A percentile compares a stretch with the other conserved stretches of the same genome.
phyloP scores from a whole-genome alignment of 2,329 filamentous ascomycete species.

The Penicillium concentricum region DNA sequence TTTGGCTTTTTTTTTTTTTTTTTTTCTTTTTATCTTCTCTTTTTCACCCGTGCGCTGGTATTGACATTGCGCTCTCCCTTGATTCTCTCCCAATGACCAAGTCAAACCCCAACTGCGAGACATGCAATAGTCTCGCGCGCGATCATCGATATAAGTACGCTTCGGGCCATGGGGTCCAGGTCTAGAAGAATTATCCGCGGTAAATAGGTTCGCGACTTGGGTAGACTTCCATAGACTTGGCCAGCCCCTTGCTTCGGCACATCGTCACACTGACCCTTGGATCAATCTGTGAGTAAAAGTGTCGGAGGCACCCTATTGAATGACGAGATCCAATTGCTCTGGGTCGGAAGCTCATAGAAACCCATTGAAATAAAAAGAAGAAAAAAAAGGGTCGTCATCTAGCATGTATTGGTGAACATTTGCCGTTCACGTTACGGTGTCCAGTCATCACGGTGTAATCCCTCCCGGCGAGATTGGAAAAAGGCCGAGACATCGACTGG shows the following conservation, averaged over 20 bases:
- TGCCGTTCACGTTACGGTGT: neutral
- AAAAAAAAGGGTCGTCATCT: neutral
- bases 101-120: neutral
- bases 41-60: neutral
- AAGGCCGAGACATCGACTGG: conserved; percentile 18
- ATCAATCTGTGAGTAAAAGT: neutral
- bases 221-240: conserved; percentile 14
- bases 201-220: neutral
- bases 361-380: neutral
- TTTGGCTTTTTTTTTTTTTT: neutral
- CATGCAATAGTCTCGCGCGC: neutral
- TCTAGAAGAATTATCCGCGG: neutral
- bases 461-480: conserved; percentile 15
- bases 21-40: neutral
- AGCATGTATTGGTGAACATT: neutral
- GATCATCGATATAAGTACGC: neutral
- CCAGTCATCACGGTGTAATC: conserved; percentile 3
- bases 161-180: neutral
- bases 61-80: conserved; percentile 2
- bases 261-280: conserved; percentile 22
- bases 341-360: neutral
- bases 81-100: neutral
- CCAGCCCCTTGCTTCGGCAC: conserved; percentile 21
- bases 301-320: neutral
- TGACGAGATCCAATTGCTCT: neutral